These are phyloP conservation scores for Inonotus hispidus DNA, from an alignment of 1,284 basidiomycete species.

Conservation along the genomic window DNA sequence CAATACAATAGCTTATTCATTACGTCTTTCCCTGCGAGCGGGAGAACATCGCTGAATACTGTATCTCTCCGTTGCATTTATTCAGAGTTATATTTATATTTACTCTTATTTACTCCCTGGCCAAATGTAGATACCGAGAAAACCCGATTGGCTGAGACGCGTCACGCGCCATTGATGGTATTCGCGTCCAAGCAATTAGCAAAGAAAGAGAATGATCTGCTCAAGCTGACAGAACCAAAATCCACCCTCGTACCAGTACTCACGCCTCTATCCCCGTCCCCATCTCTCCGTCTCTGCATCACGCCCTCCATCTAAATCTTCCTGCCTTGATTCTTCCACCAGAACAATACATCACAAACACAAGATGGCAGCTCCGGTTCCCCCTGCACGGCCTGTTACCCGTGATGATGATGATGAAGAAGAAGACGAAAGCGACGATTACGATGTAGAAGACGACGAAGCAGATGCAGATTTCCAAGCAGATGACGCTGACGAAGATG, in stretches of 20 bases:
- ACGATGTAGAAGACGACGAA: constrained; percentile 18
- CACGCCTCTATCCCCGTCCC: background rate
- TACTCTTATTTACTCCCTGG: background rate
- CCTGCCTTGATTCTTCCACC: background rate
- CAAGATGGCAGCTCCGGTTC: constrained; percentile 6
- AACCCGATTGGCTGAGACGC: background rate
- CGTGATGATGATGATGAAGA: constrained; percentile 14
- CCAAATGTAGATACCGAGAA: background rate
- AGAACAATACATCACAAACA: background rate
- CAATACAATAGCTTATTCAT: background rate
- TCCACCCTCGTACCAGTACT: no score
- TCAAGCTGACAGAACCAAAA: background rate
- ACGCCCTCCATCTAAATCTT: background rate
- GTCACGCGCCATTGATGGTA: background rate
- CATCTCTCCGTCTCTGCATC: no score
- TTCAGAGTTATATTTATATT: background rate
- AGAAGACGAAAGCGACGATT: constrained; percentile 18
- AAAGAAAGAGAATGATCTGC: no score
- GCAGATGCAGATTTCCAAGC: constrained; percentile 3
- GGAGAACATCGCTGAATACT: background rate
- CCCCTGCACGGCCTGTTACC: background rate
- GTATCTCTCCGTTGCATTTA: background rate
- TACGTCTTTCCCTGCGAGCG: background rate
- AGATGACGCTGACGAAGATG: constrained; percentile 12
- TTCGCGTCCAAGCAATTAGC: background rate